Evolutionary conservation across 2,329 filamentous ascomycete genomes (phyloP).

Genomic region (Penicillium sp.): DNA sequence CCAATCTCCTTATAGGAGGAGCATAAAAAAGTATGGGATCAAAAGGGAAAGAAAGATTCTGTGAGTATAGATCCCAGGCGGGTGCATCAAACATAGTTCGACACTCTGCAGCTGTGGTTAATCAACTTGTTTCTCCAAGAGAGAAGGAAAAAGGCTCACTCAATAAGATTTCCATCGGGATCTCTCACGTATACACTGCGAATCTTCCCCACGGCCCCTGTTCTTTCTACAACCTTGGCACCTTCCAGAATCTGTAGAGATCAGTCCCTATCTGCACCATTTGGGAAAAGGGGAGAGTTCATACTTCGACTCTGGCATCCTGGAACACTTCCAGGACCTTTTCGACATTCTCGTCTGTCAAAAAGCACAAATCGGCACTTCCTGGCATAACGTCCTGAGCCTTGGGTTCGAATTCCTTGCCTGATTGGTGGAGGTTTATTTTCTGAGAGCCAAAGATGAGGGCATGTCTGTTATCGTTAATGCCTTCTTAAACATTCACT

Average conservation of each 20-base stretch:
- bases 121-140: not conserved
- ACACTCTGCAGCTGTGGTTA: not conserved
- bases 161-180: slow-evolving; percentile 61
- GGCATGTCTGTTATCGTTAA: slow-evolving; percentile 46
- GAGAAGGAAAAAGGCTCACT: slow-evolving; percentile 44
- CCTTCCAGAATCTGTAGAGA: slow-evolving; percentile 44
- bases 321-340: slow-evolving; percentile 44
- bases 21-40: not conserved
- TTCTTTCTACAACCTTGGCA: slow-evolving; percentile 52
- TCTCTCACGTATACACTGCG: slow-evolving; percentile 60
- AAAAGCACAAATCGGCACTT: slow-evolving; percentile 59
- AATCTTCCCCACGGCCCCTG: slow-evolving; percentile 55
- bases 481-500: not conserved
- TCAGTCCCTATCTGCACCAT: slow-evolving; percentile 4
- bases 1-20: not conserved
- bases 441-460: slow-evolving; percentile 59
- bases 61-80: not conserved
- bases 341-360: slow-evolving; percentile 53
- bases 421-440: slow-evolving; percentile 59
- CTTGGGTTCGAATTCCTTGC: slow-evolving; percentile 60
- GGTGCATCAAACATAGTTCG: not conserved
- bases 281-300: too few species aligned
- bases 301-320: slow-evolving; percentile 44
- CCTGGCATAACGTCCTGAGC: slow-evolving; percentile 54
- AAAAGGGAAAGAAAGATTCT: not conserved